phyloP scores from a whole-genome alignment of 495 filamentous ascomycete species.

The Parmelia sp. region DNA sequence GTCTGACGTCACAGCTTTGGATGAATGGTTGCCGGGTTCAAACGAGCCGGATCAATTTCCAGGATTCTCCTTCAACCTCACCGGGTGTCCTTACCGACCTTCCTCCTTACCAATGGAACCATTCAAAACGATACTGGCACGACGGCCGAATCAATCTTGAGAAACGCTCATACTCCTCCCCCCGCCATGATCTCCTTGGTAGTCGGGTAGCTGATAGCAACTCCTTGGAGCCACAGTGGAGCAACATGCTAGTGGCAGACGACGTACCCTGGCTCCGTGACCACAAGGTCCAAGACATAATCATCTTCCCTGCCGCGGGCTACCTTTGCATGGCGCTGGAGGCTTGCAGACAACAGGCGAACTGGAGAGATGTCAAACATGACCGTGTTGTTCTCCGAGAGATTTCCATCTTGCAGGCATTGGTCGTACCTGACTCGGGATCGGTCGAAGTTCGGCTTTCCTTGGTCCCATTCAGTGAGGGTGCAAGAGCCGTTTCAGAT shows the following conservation, averaged over 20 bases:
- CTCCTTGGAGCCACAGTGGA: constrained; percentile 32
- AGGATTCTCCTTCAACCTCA: not conserved
- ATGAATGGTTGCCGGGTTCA: not conserved
- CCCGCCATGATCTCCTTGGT: constrained; percentile 35
- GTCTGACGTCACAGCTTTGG: not conserved
- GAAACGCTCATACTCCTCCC: constrained; percentile 27
- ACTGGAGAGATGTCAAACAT: constrained; percentile 1
- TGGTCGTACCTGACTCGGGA: too few species aligned
- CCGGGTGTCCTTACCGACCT: not conserved
- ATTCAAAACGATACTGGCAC: constrained; percentile 30
- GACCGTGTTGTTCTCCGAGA: too few species aligned
- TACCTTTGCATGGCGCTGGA: constrained; percentile 54
- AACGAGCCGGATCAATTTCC: not conserved
- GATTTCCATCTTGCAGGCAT: not conserved
- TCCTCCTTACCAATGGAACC: constrained; percentile 20
- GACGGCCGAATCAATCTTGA: constrained; percentile 27
- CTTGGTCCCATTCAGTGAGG: not conserved
- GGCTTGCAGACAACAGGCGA: constrained; percentile 34
- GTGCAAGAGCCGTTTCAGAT: not conserved
- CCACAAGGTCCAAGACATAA: constrained; percentile 33
- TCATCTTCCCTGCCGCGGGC: constrained; percentile 51
- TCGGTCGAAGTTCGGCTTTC: constrained; percentile 1
- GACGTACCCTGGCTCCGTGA: constrained; percentile 35
- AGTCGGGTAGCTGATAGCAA: constrained; percentile 21
- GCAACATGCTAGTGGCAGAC: constrained; percentile 29